Conservation (phyloP, 495 filamentous ascomycete species). For the Xylaria curta region DNA sequence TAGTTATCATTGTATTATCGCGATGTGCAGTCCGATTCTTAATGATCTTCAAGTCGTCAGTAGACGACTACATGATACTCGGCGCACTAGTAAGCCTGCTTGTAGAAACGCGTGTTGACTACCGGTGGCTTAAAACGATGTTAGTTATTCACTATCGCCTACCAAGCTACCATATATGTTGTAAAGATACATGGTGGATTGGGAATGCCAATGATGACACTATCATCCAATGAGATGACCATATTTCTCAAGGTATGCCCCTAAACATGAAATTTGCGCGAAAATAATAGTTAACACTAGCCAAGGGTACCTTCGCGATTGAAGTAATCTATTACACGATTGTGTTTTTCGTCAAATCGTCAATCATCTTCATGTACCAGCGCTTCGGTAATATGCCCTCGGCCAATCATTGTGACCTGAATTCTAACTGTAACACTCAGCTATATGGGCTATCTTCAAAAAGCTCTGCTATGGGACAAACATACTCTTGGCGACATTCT, state of each 20-base stretch:
- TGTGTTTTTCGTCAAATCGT: constrained; percentile 51
- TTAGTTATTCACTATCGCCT: constrained; percentile 44
- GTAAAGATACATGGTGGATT: constrained; percentile 36
- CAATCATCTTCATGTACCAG: constrained; percentile 56
- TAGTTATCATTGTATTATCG: constrained; percentile 39
- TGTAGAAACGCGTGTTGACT: background rate
- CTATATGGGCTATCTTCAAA: constrained; percentile 42
- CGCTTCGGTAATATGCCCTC: constrained; percentile 48
- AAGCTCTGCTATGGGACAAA: constrained; percentile 43
- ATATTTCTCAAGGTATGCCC: constrained; percentile 41
- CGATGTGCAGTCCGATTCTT: constrained; percentile 39
- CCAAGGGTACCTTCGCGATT: constrained; percentile 46
- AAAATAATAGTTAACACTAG: constrained; percentile 9
- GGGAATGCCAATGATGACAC: constrained; percentile 40
- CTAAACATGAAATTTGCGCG: background rate
- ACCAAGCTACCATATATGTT: constrained; percentile 42
- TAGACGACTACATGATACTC: constrained; percentile 47
- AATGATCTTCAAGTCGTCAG: constrained; percentile 38
- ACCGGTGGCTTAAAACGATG: constrained; percentile 4
- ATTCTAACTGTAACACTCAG: constrained; percentile 27
- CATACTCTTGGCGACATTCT: constrained; percentile 45
- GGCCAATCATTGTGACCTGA: background rate
- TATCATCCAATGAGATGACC: constrained; percentile 40
- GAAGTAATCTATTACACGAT: constrained; percentile 52
- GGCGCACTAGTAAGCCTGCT: constrained; percentile 36